Evolutionary conservation across 768 basidiomycete species (phyloP), one percentile per base, ranked within the genome.

Genomic region (Hygrophorus pudorinus): DNA sequence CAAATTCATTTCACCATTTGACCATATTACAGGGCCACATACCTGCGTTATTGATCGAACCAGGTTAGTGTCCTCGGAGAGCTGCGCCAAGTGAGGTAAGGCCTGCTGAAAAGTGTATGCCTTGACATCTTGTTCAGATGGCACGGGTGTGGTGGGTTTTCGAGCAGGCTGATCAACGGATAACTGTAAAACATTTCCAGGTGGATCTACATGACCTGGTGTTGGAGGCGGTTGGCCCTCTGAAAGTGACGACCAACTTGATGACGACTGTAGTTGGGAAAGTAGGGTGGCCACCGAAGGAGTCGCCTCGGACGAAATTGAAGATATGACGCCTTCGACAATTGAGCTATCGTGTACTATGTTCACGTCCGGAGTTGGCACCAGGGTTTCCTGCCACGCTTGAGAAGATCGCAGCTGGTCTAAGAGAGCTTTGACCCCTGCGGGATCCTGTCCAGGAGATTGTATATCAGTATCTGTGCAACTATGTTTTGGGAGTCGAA

Each of bases 31-130:
- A 34, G 29, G 29, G 49, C 41, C 34, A 48, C 53, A 38, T 61
- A 83, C 85, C 62, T 73, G 70, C 34, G 61, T 61, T 31, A 88
- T 53, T 13, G 68, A 56, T 18, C 65, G 55, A 30, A 79, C 59
- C 46, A 86, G 75, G 6, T 47, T 51, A 13, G 71, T 65, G 54
- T 81, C 70, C 39, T 73, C 69, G 31, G 75, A 69, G 4, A 89
- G 69, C 43, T 65, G 65, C 7, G 78, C 77, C n/a, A 90, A 56
- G 44, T 70, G 63, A 2, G 83, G 77, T 20, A 90, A 65, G 0
- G 85, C 73, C 51, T 88, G 79, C 50, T 79, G 81, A 57, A 85
- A 88, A 21, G 78, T 71, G 47, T 72, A 62, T 17, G 59, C 59
- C 43, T 68, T 72, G 40, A 72, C 48, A 50, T 79, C 72, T 34